Base-by-base conservation (phyloP, 2,329 filamentous ascomycete genomes). In the Ophiocordyceps camponoti-floridani region DNA sequence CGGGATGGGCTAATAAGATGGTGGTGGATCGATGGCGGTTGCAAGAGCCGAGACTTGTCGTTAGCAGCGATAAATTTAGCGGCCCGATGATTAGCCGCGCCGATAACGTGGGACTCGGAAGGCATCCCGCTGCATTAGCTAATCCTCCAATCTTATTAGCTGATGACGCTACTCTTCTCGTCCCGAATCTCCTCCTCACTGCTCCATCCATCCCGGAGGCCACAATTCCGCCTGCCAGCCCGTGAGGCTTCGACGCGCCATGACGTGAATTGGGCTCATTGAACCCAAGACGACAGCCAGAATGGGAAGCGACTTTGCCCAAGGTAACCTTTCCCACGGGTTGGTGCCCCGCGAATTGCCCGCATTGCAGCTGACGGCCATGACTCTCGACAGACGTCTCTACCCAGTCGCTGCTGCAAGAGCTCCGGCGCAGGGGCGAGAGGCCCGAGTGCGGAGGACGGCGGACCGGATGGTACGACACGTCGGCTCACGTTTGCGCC, bases 401-500 rank as follows among this genome's bases (percentile, higher is more conserved):
- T 3, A 75, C 72, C 47, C 60, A 69, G 35, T 45, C 68, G 37
- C 65, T 77, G 43, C 63, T 68, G 42, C 68, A 69, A 49, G 73
- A 77, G 55, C 62, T 77, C 18, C 60, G 63, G 28, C 63, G 64
- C 51, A 68, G 73, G 45, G 61, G 56, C 30, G 54, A 64, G 33
- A 66, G 64, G 47, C 73, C 73, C 5, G 56, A 61, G 30, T 78
- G 74, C 51, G 74, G 74, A 33, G 70, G 69, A 4, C 65, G 65
- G 43, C 62, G 69, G 44, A 60, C 61, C 46, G 73, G 72, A 23
- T 60, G 62, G 50, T 85, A 85, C 60, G 78, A 84, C 50, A 81
- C 76, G 0, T 64, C 72, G 2, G 63, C 79, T 40, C 81, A 85
- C 56, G 72, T 84, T 43, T 73, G 77, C 54, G 81, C 81, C 40